These are phyloP conservation scores for Nectriaceae sp. DNA, from an alignment of 2,329 filamentous ascomycete genomes.

Conservation along the genomic window DNA sequence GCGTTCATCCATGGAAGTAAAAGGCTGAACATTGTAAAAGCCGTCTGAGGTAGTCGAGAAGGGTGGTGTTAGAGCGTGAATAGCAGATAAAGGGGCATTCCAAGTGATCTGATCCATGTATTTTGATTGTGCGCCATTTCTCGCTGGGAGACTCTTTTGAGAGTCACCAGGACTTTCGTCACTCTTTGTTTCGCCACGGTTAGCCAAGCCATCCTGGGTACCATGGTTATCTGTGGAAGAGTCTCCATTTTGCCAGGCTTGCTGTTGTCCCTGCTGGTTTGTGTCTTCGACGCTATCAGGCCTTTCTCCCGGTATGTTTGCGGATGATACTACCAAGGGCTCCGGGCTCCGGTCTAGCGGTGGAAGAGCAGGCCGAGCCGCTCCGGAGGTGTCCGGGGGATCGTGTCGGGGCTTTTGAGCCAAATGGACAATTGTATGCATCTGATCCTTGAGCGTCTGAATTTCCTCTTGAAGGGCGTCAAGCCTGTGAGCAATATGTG, in stretches of 20 bases:
- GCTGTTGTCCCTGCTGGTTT: no score
- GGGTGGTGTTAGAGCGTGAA: neutral
- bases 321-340: no score
- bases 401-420: no score
- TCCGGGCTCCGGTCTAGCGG: no score
- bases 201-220: neutral
- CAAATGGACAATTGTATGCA: no score
- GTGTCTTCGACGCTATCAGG: no score
- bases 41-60: neutral
- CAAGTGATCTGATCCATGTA: neutral
- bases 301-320: no score
- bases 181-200: neutral
- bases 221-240: neutral
- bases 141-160: neutral
- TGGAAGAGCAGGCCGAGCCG: neutral
- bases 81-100: neutral
- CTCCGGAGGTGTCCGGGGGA: no score
- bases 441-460: no score
- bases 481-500: no score
- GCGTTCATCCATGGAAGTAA: neutral
- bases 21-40: neutral
- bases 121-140: neutral
- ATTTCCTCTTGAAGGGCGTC: no score
- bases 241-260: no score
- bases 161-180: neutral